These are phyloP conservation scores for Melaleuca quinquenervia DNA, from an alignment of 345 rosid genomes.

Conservation along the genomic window DNA sequence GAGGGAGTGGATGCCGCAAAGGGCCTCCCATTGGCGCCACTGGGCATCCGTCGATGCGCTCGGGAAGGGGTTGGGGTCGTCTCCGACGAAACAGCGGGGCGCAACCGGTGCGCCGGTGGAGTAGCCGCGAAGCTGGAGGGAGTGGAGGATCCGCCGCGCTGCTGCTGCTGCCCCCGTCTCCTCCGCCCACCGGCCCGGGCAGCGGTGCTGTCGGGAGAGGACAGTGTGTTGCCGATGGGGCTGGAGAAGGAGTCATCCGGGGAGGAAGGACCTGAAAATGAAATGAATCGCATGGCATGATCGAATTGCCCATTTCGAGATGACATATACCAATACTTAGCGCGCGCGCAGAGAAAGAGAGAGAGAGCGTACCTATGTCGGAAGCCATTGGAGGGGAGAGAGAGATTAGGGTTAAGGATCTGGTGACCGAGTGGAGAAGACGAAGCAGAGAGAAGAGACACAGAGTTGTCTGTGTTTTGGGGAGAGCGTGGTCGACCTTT, in stretches of 20 bases:
- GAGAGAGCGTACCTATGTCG: neutral
- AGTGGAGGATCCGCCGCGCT: slow-evolving; percentile 12
- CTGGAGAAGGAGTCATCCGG: slow-evolving; percentile 55
- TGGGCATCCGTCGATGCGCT: slow-evolving; percentile 11
- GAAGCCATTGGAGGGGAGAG: neutral
- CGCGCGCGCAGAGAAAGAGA: neutral
- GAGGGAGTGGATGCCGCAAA: slow-evolving; percentile 35
- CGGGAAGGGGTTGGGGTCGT: slow-evolving; percentile 41
- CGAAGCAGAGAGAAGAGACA: slow-evolving; percentile 12
- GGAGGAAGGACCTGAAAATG: slow-evolving; percentile 49
- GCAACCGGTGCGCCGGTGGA: slow-evolving; percentile 15
- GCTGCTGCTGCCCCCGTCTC: neutral
- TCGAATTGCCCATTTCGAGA: neutral
- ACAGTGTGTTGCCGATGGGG: slow-evolving; percentile 53
- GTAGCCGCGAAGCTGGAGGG: slow-evolving; percentile 17
- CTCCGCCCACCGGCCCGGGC: neutral
- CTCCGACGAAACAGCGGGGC: slow-evolving; percentile 24
- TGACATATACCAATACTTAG: neutral
- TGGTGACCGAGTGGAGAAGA: slow-evolving; percentile 41
- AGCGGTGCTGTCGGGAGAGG: slow-evolving; percentile 20
- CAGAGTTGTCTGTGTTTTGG: neutral
- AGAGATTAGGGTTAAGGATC: neutral
- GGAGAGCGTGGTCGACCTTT: neutral
- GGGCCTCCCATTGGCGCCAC: slow-evolving; percentile 17
- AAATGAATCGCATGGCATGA: neutral